Conservation (phyloP, 139 green algal species). For the Astrephomene gubernaculifera region DNA sequence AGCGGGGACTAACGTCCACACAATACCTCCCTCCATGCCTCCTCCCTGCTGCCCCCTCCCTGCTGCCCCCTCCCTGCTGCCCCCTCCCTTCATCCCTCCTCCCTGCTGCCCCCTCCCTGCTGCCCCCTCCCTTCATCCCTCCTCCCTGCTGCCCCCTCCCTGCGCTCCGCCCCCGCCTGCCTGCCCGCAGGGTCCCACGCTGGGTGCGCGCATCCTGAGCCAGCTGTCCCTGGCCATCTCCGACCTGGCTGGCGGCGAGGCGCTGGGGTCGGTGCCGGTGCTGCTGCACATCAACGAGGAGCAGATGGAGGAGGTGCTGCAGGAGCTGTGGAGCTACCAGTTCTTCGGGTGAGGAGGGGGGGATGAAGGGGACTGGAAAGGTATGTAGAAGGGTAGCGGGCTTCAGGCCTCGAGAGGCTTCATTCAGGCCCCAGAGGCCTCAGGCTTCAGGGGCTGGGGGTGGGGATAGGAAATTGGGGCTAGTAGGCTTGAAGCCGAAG, state of each 20-base stretch:
- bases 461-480: too few relatives aligned
- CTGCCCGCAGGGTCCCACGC: constrained; percentile 24
- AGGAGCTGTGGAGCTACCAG: constrained; percentile 37
- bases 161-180: not conserved
- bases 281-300: constrained; percentile 52
- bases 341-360: constrained; percentile 36
- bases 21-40: too few relatives aligned
- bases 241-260: constrained; percentile 25
- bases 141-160: not conserved
- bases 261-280: constrained; percentile 22
- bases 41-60: not conserved
- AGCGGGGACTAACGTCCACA: too few relatives aligned
- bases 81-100: not conserved
- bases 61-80: not conserved
- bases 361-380: not conserved
- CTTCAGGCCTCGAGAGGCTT: too few relatives aligned
- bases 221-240: constrained; percentile 28
- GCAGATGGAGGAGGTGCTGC: constrained; percentile 46
- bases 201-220: constrained; percentile 40
- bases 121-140: not conserved
- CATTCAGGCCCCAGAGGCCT: too few relatives aligned
- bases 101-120: not conserved
- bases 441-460: too few relatives aligned
- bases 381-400: too few relatives aligned
- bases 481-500: too few relatives aligned